Percentiles rank a stretch among this genome's conserved stretches.
phyloP scores from a whole-genome alignment of 2,329 filamentous ascomycete genomes.

The Ustulina deusta region DNA sequence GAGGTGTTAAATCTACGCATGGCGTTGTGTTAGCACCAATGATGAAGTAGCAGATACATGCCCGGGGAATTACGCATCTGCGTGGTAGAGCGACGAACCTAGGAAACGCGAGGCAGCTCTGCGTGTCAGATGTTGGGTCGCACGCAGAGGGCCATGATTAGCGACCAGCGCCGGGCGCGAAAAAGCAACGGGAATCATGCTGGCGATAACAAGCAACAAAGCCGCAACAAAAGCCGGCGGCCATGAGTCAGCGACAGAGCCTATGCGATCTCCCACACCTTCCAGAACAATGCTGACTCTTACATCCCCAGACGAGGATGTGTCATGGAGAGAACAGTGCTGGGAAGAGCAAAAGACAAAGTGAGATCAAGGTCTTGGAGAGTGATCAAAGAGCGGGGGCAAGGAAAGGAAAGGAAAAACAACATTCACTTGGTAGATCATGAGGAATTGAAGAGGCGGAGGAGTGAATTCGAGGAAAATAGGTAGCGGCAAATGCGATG shows the following conservation, averaged over 20 bases:
- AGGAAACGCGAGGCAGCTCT: conserved; percentile 46
- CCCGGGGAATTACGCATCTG: conserved; percentile 28
- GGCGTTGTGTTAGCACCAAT: conserved; percentile 46
- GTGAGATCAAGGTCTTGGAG: background rate
- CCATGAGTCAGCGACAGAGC: conserved; percentile 42
- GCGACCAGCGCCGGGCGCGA: conserved; percentile 49
- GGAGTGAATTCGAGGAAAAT: conserved; percentile 7
- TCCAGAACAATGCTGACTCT: conserved; percentile 37
- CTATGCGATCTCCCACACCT: conserved; percentile 43
- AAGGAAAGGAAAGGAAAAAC: conserved; percentile 11
- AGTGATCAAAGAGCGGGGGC: background rate
- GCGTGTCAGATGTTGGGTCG: conserved; percentile 44
- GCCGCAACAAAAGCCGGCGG: conserved; percentile 36
- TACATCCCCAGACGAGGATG: conserved; percentile 29
- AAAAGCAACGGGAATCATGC: conserved; percentile 48
- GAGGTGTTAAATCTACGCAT: conserved; percentile 45
- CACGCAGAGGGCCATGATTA: conserved; percentile 47
- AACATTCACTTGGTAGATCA: conserved; percentile 17
- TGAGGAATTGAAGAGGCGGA: conserved; percentile 12
- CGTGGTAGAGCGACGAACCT: conserved; percentile 45
- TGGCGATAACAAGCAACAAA: conserved; percentile 33
- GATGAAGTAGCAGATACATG: conserved; percentile 18
- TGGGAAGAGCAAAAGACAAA: conserved; percentile 5
- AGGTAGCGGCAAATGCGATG: conserved; percentile 28
- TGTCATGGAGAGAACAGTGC: conserved; percentile 3